Percentiles rank a stretch among this genome's conserved stretches.
Conservation (phyloP, 768 basidiomycete species). For the Crassisporium funariophilum region DNA sequence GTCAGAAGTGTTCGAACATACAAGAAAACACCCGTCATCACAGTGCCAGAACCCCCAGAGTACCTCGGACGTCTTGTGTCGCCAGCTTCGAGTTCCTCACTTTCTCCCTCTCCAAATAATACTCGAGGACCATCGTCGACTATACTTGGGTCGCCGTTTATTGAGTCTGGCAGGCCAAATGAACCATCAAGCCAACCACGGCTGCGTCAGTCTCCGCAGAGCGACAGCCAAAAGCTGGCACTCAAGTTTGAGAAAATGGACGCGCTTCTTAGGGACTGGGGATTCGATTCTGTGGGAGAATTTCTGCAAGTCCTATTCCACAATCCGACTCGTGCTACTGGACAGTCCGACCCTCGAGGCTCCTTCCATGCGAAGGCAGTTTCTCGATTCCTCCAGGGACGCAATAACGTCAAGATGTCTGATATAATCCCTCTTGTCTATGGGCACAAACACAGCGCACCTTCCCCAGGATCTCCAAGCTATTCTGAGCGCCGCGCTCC, state of each 20-base stretch:
- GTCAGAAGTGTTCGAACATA: conserved; percentile 1
- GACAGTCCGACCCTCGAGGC: not conserved
- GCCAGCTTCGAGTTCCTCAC: not conserved
- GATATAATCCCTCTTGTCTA: conserved; percentile 2
- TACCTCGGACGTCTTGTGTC: not conserved
- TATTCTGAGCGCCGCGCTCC: not conserved
- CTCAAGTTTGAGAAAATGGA: not conserved
- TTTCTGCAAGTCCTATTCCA: not conserved
- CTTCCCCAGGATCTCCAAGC: not conserved
- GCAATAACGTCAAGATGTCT: conserved; percentile 3
- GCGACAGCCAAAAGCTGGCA: not conserved
- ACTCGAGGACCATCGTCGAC: not conserved
- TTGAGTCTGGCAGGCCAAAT: not conserved
- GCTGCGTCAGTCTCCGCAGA: not conserved
- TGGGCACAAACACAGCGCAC: conserved; percentile 1
- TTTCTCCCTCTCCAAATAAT: not conserved
- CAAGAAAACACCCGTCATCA: conserved; percentile 7
- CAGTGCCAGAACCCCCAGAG: conserved; percentile 1
- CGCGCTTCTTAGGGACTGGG: not conserved
- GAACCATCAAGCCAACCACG: not conserved
- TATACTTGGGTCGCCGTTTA: not conserved
- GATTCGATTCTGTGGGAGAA: not conserved
- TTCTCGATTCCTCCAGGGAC: conserved; percentile 3
- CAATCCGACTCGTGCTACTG: not conserved
- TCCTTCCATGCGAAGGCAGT: conserved; percentile 1